Evolutionary conservation across 371 early-diverging fungal genomes (phyloP).

Genomic region (Polyrhizophydium stewartii): DNA sequence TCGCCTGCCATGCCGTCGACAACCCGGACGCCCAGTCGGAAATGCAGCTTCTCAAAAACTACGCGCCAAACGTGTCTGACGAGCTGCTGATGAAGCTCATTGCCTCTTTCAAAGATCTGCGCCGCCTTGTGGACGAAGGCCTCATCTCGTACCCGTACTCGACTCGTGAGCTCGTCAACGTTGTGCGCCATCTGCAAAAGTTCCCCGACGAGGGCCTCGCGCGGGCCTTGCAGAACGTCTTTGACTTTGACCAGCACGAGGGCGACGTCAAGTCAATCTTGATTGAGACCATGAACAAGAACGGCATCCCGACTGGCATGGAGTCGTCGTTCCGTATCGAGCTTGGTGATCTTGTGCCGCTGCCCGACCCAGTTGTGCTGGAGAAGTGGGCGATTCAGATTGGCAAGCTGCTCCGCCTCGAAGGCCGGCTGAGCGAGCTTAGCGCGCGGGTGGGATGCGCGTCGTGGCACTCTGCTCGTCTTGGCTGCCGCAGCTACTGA

Average conservation of each 20-base stretch:
- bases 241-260: constrained; percentile 77
- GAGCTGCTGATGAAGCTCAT: constrained; percentile 63
- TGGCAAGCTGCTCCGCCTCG: too few species aligned
- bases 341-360: constrained; percentile 50
- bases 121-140: constrained; percentile 73
- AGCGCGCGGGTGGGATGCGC: too few species aligned
- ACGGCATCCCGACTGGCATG: constrained; percentile 72
- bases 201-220: constrained; percentile 73
- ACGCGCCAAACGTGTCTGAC: constrained; percentile 69
- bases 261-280: constrained; percentile 22
- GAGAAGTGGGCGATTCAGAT: constrained; percentile 58
- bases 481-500: too few species aligned
- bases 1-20: constrained; percentile 64
- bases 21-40: constrained; percentile 77
- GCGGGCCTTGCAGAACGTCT: constrained; percentile 72
- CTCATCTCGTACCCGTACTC: constrained; percentile 83
- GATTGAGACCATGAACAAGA: constrained; percentile 71
- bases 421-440: too few species aligned
- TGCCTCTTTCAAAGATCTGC: constrained; percentile 69
- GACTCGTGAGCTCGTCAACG: constrained; percentile 76
- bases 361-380: constrained; percentile 51
- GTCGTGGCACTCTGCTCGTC: too few species aligned
- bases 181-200: constrained; percentile 69
- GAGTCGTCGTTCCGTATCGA: constrained; percentile 67
- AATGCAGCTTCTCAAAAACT: constrained; percentile 55